Conservation (phyloP, 345 rosid species). For the Brassica nigra region DNA sequence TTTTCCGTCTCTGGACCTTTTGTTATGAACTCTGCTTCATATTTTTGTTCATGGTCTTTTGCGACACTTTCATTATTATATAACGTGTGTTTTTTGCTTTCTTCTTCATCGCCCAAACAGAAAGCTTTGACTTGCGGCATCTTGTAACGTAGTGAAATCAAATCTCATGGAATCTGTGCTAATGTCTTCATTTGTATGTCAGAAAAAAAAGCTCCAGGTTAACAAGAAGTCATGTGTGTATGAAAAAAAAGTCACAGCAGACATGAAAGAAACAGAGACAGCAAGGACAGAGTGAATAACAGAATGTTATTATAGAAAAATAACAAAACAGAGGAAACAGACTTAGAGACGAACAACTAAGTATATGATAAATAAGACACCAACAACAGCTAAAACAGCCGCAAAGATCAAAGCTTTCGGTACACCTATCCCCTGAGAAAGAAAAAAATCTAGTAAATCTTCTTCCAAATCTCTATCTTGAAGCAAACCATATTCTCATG, state of each 20-base stretch:
- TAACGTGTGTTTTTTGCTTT: no score
- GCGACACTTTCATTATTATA: no score
- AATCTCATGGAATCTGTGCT: constrained; percentile 25
- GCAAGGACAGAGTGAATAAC: not conserved
- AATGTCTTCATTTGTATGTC: not conserved
- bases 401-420: not conserved
- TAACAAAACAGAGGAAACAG: not conserved
- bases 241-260: not conserved
- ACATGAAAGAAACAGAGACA: constrained; percentile 14
- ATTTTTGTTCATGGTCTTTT: no score
- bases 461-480: no score
- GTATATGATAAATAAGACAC: not conserved
- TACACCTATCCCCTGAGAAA: not conserved
- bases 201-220: not conserved
- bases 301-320: not conserved
- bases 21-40: no score
- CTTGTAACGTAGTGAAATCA: constrained; percentile 31
- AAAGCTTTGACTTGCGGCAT: constrained; percentile 32
- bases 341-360: not conserved
- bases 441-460: no score
- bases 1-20: no score
- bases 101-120: no score
- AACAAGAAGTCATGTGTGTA: not conserved
- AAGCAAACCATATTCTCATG: no score
- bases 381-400: not conserved